phyloP scores from a whole-genome alignment of 768 basidiomycete species.

The Lactarius hatsudake region DNA sequence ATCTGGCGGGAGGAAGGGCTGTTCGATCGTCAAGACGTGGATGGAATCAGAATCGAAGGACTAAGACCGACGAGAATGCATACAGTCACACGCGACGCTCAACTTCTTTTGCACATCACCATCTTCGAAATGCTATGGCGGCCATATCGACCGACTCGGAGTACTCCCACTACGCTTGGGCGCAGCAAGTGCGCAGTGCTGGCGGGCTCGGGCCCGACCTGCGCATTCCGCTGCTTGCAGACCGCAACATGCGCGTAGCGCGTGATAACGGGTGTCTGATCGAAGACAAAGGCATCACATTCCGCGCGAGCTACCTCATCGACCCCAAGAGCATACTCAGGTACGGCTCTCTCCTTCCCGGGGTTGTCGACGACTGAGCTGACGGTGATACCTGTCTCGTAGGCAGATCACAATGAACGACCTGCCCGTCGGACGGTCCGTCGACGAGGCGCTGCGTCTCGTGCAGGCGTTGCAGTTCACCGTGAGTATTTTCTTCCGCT shows the following conservation, averaged over 20 bases:
- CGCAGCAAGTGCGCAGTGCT: conserved; percentile 72
- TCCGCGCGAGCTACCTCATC: conserved; percentile 84
- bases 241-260: conserved; percentile 74
- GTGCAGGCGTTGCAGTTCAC: conserved; percentile 93
- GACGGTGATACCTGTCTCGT: not conserved
- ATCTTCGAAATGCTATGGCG: conserved; percentile 30
- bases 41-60: not conserved
- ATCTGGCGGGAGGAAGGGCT: not conserved
- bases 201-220: conserved; percentile 91
- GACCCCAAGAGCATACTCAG: conserved; percentile 79
- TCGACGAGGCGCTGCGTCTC: conserved; percentile 88
- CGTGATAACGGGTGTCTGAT: conserved; percentile 86
- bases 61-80: not conserved
- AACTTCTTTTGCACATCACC: not conserved
- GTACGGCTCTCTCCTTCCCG: conserved; percentile 33
- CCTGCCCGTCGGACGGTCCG: conserved; percentile 91
- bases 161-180: conserved; percentile 86
- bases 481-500: conserved; percentile 43
- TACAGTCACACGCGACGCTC: too few species aligned
- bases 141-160: conserved; percentile 88
- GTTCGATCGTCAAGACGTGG: not conserved
- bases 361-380: not conserved
- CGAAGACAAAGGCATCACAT: conserved; percentile 83
- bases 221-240: conserved; percentile 78
- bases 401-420: conserved; percentile 85